Percentiles rank a stretch among this genome's conserved stretches.
Conservation (phyloP, 139 green algal species). For the Mesotaenium endlicherianum region DNA sequence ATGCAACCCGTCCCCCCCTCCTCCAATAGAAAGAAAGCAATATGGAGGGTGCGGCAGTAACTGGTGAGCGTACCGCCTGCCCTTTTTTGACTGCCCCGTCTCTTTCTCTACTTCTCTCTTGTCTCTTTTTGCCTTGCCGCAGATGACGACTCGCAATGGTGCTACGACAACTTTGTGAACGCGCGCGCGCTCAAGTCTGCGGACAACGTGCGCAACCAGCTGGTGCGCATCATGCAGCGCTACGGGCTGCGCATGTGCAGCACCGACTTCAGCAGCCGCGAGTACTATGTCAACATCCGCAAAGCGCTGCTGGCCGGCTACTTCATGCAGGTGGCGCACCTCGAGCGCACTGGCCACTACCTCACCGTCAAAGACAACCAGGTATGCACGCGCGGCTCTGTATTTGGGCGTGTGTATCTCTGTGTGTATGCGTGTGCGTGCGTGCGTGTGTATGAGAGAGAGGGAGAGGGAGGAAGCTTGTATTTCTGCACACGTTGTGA, state of each 20-base stretch:
- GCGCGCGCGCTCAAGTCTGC: conserved; percentile 83
- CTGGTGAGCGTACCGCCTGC: too few relatives aligned
- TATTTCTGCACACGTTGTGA: too few relatives aligned
- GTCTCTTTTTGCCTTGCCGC: neutral
- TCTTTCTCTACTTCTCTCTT: neutral
- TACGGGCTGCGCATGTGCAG: conserved; percentile 69
- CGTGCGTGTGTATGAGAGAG: too few relatives aligned
- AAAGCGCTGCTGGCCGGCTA: conserved; percentile 89
- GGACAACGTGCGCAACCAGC: conserved; percentile 90
- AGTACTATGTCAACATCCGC: conserved; percentile 97
- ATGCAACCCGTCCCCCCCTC: too few relatives aligned
- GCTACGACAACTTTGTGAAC: conserved; percentile 97
- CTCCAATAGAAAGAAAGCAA: too few relatives aligned
- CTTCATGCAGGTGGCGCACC: conserved; percentile 98
- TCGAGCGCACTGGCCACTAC: conserved; percentile 88
- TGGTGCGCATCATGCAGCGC: conserved; percentile 66
- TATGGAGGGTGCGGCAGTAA: too few relatives aligned
- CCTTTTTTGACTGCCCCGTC: too few relatives aligned
- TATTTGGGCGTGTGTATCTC: too few relatives aligned
- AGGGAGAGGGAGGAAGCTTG: too few relatives aligned
- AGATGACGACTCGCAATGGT: conserved; percentile 73
- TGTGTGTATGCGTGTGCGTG: too few relatives aligned
- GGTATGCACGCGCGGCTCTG: too few relatives aligned
- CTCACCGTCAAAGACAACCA: conserved; percentile 99
- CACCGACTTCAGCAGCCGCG: conserved; percentile 76